These are phyloP conservation scores for Fusarium pseudocircinatum DNA, from an alignment of 2,329 filamentous ascomycete species.

Conservation along the genomic window DNA sequence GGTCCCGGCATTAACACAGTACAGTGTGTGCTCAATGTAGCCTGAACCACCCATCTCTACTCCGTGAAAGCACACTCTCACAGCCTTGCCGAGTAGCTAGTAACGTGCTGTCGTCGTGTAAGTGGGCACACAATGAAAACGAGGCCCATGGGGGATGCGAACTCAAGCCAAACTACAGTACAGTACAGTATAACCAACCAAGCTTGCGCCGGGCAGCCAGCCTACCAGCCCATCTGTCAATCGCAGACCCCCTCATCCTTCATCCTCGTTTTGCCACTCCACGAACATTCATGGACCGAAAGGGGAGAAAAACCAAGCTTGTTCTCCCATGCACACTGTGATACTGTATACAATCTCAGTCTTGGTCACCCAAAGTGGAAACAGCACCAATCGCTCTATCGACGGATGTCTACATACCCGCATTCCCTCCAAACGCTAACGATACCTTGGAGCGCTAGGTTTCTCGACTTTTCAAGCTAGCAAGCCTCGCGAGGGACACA, in stretches of 20 bases:
- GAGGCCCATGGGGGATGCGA: not conserved
- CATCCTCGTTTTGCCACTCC: slow-evolving; percentile 17
- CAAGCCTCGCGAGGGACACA: slow-evolving; percentile 23
- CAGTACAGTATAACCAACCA: not conserved
- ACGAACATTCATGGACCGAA: not conserved
- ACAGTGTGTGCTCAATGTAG: slow-evolving; percentile 1
- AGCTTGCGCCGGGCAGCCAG: not conserved
- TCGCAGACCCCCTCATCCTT: not conserved
- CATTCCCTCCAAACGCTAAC: slow-evolving; percentile 30
- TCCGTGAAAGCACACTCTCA: not conserved
- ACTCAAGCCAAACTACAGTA: not conserved
- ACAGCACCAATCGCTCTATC: slow-evolving; percentile 1
- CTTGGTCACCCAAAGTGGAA: slow-evolving; percentile 13
- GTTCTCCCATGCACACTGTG: slow-evolving; percentile 9
- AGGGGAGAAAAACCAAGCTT: not conserved
- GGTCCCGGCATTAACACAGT: slow-evolving; percentile 6
- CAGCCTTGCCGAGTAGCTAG: slow-evolving; percentile 15
- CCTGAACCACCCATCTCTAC: slow-evolving; percentile 1
- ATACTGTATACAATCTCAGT: slow-evolving; percentile 17
- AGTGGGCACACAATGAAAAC: slow-evolving; percentile 13
- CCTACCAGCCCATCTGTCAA: not conserved
- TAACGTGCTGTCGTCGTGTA: not conserved
- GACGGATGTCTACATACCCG: slow-evolving; percentile 16
- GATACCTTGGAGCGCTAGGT: not conserved
- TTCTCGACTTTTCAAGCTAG: slow-evolving; percentile 12